Evolutionary conservation across 768 basidiomycete genomes (phyloP), one percentile per base, ranked within the genome.

Genomic region (Calocybe cyanea): DNA sequence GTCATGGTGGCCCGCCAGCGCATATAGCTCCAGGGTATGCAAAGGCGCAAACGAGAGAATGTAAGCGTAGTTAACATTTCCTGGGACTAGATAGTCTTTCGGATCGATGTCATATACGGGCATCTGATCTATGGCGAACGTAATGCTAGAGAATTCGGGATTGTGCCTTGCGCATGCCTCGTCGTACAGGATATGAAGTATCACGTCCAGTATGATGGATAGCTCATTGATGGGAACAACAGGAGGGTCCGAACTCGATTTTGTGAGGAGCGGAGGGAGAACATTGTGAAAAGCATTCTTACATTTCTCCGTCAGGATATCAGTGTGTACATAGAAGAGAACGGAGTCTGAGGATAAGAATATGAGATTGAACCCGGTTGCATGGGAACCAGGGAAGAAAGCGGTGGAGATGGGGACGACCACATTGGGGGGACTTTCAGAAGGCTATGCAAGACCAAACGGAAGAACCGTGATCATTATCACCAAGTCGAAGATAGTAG

Each of bases 171-270:
- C 63, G 49, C 72, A 76, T 5, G 78, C 67, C 35, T 71, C 64
- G 43, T 69, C 62, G 54, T 83, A 82, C 11, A 81, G 50, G 14
- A 69, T 59, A 52, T 84, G 81, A 21, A 84, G 58, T 15, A 84
- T 57, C 46, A 83, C 58, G 48, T 82, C 82, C 50, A 85, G 62
- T 4, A 75, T 62, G 1, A 52, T 57, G 0, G 80, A 72, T 4
- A 67, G 51, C 45, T 77, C 70, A 8, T 70, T 59, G 31, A 81
- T 51, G 17, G 68, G 52, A 37, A 81, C 48, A 19, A 57, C 58
- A 11, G 25, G 25, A 5, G 25, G 25, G 1, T 49, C 19, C n/a
- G 49, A 13, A 2, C 56, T 53, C 14, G 55, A 54, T 30, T 63
- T 46, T 9, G 56, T 53, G 11, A 58, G 40, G 2, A 65, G 52